Evolutionary conservation across 2,329 filamentous ascomycete species (phyloP), one percentile per base, ranked within the genome.

Genomic region (Colletotrichum trifolii): DNA sequence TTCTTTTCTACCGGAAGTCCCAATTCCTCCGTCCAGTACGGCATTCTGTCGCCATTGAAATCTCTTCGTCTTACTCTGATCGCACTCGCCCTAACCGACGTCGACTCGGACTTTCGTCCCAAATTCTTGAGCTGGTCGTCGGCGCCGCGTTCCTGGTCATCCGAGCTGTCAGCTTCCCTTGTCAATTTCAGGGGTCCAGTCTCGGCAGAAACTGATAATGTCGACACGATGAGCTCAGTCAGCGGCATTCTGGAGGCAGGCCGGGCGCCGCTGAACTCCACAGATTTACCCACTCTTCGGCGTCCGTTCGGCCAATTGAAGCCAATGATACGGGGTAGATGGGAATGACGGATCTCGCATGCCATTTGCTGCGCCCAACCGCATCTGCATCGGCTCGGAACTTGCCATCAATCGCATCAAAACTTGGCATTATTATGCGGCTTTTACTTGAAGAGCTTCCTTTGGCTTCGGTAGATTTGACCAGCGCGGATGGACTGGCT

Each of bases 51-150:
- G 4, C 25, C 25, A 25, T 25, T 25, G 25, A 25, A 5, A 25
- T 25, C 25, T 25, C 25, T 25, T 25, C 25, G 4, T 25, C 25
- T 25, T 25, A 4, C 25, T 35, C n/a, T 17, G 25, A 48, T 39
- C 25, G 39, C 33, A 52, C 43, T 42, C 43, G 53, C 47, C 57
- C 34, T 47, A 38, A 38, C 43, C 48, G 54, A 64, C 47, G 25
- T 48, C 48, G 39, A 38, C 60, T 64, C 58, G 62, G 62, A 56
- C 57, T 65, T 65, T 56, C 62, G 62, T 52, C 52, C 40, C 57
- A 45, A 62, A 11, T 13, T 13, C 54, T 25, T 47, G 17, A 40
- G 53, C 25, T 43, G 45, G 50, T 43, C 12, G 62, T 62, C 52
- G 58, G 58, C 42, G 62, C 52, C 58, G 62, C 46, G 52, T 42